Percentiles rank a stretch among this genome's conserved stretches.
These are phyloP conservation scores for Cladobotryum mycophilum DNA, from an alignment of 2,329 filamentous ascomycete species.

Conservation along the genomic window DNA sequence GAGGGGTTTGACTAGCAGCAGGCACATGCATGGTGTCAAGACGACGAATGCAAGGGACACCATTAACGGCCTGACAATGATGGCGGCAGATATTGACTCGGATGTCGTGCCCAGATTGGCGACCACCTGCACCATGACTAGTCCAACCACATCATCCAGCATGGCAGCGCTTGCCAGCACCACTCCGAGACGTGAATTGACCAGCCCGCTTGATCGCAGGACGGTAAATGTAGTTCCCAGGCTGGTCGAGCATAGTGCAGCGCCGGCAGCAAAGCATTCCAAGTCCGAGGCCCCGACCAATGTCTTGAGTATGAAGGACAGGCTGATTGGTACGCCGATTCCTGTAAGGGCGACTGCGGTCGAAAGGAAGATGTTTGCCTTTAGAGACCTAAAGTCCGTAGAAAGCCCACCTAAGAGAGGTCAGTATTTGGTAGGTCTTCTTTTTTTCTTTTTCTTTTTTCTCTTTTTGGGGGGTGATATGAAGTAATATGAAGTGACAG, in stretches of 20 bases:
- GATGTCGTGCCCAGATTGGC: constrained; percentile 48
- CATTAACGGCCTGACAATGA: constrained; percentile 39
- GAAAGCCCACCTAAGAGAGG: constrained; percentile 45
- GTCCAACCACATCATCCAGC: constrained; percentile 73
- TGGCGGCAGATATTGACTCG: constrained; percentile 22
- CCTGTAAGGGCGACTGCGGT: constrained; percentile 59
- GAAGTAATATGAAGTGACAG: too few species aligned
- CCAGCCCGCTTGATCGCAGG: constrained; percentile 37
- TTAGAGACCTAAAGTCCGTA: constrained; percentile 33
- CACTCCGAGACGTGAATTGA: constrained; percentile 44
- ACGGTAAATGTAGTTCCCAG: constrained; percentile 63
- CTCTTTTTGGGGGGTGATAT: too few species aligned
- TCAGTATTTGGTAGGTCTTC: not conserved
- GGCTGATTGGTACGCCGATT: constrained; percentile 54
- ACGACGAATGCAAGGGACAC: constrained; percentile 47
- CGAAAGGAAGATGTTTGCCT: constrained; percentile 55
- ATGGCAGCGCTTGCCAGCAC: constrained; percentile 69
- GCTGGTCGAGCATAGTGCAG: constrained; percentile 67
- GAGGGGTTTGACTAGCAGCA: constrained; percentile 36
- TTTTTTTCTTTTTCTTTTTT: too few species aligned
- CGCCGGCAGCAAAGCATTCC: constrained; percentile 66
- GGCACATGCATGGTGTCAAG: constrained; percentile 40
- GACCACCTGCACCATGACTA: constrained; percentile 73
- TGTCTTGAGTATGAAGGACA: constrained; percentile 55
- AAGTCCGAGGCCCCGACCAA: constrained; percentile 46